Evolutionary conservation across 495 filamentous ascomycete genomes (phyloP).

Genomic region (Penicillium parvum): DNA sequence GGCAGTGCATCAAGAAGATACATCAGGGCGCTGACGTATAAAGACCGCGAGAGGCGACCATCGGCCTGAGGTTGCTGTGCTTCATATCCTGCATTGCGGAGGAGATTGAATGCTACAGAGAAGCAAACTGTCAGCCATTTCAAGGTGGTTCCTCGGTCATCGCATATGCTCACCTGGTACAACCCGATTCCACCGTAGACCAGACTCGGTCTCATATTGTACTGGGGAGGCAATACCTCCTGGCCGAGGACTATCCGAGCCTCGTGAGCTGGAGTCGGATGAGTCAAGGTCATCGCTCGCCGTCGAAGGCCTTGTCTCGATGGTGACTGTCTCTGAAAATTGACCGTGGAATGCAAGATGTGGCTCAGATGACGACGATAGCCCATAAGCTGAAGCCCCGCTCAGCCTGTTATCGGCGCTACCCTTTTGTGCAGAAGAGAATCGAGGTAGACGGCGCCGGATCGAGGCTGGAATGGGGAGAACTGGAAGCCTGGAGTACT

Average conservation of each 20-base stretch:
- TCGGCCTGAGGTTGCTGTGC: constrained; percentile 36
- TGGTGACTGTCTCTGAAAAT: not conserved
- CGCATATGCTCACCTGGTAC: constrained; percentile 28
- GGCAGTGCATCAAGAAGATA: constrained; percentile 68
- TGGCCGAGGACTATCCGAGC: constrained; percentile 7
- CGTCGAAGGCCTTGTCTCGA: constrained; percentile 13
- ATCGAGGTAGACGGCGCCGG: constrained; percentile 26
- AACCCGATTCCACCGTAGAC: constrained; percentile 40
- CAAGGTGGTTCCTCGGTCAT: not conserved
- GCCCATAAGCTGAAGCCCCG: constrained; percentile 8
- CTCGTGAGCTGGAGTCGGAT: constrained; percentile 12
- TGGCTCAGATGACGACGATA: constrained; percentile 18
- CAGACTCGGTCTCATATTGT: constrained; percentile 36
- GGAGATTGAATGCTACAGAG: constrained; percentile 33
- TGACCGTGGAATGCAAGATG: constrained; percentile 8
- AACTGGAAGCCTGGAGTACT: constrained; percentile 27
- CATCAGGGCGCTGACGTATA: constrained; percentile 61
- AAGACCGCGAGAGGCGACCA: constrained; percentile 50
- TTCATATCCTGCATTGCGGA: constrained; percentile 38
- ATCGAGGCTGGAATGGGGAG: constrained; percentile 33
- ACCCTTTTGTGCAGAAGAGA: constrained; percentile 22
- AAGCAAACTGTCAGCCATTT: not conserved
- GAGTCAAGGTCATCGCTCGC: constrained; percentile 19
- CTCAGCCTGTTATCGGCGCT: constrained; percentile 7
- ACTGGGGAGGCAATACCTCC: constrained; percentile 12